Percentiles rank a stretch among this genome's conserved stretches.
These are phyloP conservation scores for Calendula officinalis DNA, from an alignment of 129 eudicot species.

Conservation along the genomic window DNA sequence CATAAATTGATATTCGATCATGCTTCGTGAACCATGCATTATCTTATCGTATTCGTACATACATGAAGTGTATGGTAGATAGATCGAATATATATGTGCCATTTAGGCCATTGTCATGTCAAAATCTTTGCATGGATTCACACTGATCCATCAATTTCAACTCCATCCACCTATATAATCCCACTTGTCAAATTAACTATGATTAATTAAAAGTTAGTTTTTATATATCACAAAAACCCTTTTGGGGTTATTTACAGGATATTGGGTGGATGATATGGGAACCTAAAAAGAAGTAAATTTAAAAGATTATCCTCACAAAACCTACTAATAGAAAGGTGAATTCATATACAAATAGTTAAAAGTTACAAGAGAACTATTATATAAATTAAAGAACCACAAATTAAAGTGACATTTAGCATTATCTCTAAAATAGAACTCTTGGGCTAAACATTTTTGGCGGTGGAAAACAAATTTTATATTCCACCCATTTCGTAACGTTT, in stretches of 20 bases:
- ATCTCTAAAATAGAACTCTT: constrained; percentile 29
- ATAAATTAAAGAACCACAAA: constrained; percentile 11
- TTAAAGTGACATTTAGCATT: constrained; percentile 29
- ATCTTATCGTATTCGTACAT: background rate
- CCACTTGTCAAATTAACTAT: constrained; percentile 26
- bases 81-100: constrained; percentile 1
- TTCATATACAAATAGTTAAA: constrained; percentile 20
- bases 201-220: background rate
- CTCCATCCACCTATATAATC: constrained; percentile 13
- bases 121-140: constrained; percentile 19
- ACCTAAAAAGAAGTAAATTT: constrained; percentile 32
- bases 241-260: constrained; percentile 6
- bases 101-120: constrained; percentile 24
- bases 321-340: constrained; percentile 26
- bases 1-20: no score
- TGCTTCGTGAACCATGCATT: background rate
- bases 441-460: constrained; percentile 27
- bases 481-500: background rate
- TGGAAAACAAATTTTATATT: constrained; percentile 24
- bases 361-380: constrained; percentile 18
- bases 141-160: constrained; percentile 11
- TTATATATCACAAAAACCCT: constrained; percentile 9
- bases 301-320: constrained; percentile 27
- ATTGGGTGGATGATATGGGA: constrained; percentile 23
- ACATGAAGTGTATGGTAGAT: no score